phyloP scores from a whole-genome alignment of 306 rosid genomes.

The Erythrophleum fordii region DNA sequence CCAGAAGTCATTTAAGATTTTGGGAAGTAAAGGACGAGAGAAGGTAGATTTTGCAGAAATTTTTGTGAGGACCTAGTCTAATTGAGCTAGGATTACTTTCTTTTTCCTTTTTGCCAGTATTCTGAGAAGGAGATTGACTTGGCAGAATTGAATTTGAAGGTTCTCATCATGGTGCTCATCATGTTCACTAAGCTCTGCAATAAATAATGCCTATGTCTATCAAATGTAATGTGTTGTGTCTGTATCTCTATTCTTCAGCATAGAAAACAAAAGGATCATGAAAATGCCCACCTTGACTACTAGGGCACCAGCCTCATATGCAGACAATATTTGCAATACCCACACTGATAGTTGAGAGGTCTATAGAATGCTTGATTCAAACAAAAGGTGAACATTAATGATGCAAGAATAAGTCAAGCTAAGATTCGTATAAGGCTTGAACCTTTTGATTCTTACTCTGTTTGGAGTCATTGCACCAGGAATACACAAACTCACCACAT shows the following conservation, averaged over 20 bases:
- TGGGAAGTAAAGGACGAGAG: no score
- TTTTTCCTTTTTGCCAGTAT: no score
- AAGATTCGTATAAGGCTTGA: constrained; percentile 9
- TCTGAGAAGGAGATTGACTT: neutral
- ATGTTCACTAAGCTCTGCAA: constrained; percentile 1
- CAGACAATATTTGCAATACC: constrained; percentile 69
- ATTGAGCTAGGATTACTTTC: no score
- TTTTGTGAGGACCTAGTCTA: no score
- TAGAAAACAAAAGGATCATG: constrained; percentile 10
- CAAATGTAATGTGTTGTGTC: neutral
- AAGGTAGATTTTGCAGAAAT: no score
- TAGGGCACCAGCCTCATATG: constrained; percentile 75
- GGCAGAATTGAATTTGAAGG: neutral
- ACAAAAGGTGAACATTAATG: constrained; percentile 19
- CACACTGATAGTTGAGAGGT: neutral
- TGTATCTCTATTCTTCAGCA: neutral
- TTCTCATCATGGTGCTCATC: no score
- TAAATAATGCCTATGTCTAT: constrained; percentile 15
- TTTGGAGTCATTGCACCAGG: constrained; percentile 98
- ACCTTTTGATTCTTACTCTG: constrained; percentile 63
- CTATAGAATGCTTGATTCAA: constrained; percentile 23
- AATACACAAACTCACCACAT: constrained; percentile 65
- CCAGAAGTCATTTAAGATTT: no score
- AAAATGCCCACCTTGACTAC: constrained; percentile 71
- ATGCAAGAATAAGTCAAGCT: constrained; percentile 10